Evolutionary conservation across 2,329 filamentous ascomycete genomes (phyloP), one percentile per base, ranked within the genome.

Genomic region (Aspergillus eucalypticola): DNA sequence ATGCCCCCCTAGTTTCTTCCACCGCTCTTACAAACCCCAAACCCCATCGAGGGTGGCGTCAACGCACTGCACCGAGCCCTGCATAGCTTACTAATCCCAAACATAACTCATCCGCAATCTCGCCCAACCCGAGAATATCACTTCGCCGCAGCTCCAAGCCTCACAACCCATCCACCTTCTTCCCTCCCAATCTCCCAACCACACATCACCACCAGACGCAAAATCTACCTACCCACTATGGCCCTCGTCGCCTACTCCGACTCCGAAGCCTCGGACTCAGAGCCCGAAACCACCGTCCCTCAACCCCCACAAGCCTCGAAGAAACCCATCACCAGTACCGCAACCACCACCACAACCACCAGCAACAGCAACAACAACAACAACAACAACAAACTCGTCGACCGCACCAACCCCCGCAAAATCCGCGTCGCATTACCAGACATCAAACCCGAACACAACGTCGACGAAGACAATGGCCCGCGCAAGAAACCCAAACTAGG

Each of bases 231-330:
- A n/a, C 46, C 49, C 59, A 66, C n/a, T 41, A 95, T 95, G 90
- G 88, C 85, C 13, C 81, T 96, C 29, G 91, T 95, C 66, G 88
- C 89, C 63, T 96, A 96, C 70, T 93, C 91, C 3, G 91, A 93
- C 73, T 95, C 88, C 0, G 88, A 90, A 68, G 79, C 76, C 50
- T 92, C 88, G 11, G 89, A 90, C 57, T 82, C 82, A 15, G 88
- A 90, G 57, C 70, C 48, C 54, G 75, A 64, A 65, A 74, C 56
- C 61, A 76, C 39, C 75, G 76, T 39, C 53, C 21, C 54, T 23
- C 53, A 59, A 41, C 17, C 17, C 21, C 29, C 68, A 65, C 56
- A 44, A 35, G 69, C 53, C 51, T 62, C 65, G 56, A 68, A 66
- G 52, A 60, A 71, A 69, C 76, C 54, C 66, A 38, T 57, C 39